Evolutionary conservation across 495 filamentous ascomycete species (phyloP).

Genomic region (Cladorrhinum samala): DNA sequence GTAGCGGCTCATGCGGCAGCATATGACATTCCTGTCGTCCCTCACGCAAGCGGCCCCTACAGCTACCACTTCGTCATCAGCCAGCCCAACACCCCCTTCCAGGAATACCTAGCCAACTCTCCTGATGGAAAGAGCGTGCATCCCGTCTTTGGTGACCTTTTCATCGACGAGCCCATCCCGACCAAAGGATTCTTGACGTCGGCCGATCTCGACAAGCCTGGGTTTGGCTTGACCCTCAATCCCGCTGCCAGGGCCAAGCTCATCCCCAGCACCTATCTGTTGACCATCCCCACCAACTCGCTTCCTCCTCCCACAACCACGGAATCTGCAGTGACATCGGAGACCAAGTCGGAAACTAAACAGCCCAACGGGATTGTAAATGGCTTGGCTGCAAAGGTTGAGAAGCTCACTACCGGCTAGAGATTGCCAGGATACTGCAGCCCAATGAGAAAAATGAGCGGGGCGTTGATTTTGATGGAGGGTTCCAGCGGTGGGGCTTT

Average conservation of each 20-base stretch:
- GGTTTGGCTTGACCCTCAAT: slow-evolving; percentile 83
- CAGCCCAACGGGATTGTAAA: slow-evolving; percentile 17
- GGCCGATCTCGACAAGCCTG: slow-evolving; percentile 76
- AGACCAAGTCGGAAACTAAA: slow-evolving; percentile 11
- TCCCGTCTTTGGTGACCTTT: slow-evolving; percentile 87
- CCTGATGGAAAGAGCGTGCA: slow-evolving; percentile 80
- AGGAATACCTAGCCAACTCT: slow-evolving; percentile 90
- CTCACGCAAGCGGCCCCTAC: slow-evolving; percentile 86
- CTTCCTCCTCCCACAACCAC: slow-evolving; percentile 45
- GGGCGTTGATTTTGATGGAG: no score
- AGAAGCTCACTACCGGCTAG: slow-evolving; percentile 7
- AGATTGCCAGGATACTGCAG: not conserved
- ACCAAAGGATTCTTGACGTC: slow-evolving; percentile 72
- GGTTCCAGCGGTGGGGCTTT: no score
- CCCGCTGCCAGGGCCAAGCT: slow-evolving; percentile 62
- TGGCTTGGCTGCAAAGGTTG: slow-evolving; percentile 14
- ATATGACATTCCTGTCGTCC: slow-evolving; percentile 91
- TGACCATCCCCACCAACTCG: slow-evolving; percentile 62
- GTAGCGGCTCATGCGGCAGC: slow-evolving; percentile 82
- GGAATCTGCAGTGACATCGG: no score
- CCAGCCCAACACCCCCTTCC: slow-evolving; percentile 85
- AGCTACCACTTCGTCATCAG: slow-evolving; percentile 92
- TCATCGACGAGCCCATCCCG: slow-evolving; percentile 85
- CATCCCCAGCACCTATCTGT: slow-evolving; percentile 62
- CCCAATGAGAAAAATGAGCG: no score